phyloP scores from a whole-genome alignment of 2,329 filamentous ascomycete species.

The Aspergillus sp. region DNA sequence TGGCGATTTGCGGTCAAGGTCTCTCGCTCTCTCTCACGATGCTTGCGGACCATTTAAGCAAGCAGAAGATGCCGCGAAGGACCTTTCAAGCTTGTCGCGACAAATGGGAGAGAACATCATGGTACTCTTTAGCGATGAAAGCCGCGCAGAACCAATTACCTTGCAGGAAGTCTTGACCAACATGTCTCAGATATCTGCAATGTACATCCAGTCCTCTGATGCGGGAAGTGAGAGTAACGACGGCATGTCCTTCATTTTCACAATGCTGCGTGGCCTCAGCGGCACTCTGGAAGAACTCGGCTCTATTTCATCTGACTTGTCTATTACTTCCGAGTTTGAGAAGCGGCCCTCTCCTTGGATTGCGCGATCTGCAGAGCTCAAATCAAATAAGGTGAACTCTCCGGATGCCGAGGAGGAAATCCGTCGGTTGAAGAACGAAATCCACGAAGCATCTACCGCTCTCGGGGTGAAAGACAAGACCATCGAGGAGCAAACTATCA shows the following conservation, averaged over 20 bases:
- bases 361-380: conserved; percentile 75
- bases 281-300: conserved; percentile 69
- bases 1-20: conserved; percentile 73
- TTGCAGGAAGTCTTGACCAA: conserved; percentile 65
- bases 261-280: conserved; percentile 65
- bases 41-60: conserved; percentile 68
- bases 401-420: conserved; percentile 85
- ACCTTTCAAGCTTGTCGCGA: conserved; percentile 66
- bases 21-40: conserved; percentile 69
- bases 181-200: conserved; percentile 45
- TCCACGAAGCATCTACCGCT: conserved; percentile 72
- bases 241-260: conserved; percentile 66
- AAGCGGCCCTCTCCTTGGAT: conserved; percentile 76
- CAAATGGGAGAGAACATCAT: conserved; percentile 67
- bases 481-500: conserved; percentile 81
- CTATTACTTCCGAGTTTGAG: conserved; percentile 77
- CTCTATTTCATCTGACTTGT: conserved; percentile 67
- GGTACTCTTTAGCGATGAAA: conserved; percentile 68
- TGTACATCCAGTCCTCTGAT: conserved; percentile 27
- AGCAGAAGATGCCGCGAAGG: conserved; percentile 63
- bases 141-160: conserved; percentile 65
- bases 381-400: conserved; percentile 75
- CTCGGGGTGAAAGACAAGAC: conserved; percentile 75
- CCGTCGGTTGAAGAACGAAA: conserved; percentile 73
- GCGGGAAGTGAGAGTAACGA: conserved; percentile 45